Evolutionary conservation across 345 rosid genomes (phyloP).

Genomic region (Eucalyptus microcorys): DNA sequence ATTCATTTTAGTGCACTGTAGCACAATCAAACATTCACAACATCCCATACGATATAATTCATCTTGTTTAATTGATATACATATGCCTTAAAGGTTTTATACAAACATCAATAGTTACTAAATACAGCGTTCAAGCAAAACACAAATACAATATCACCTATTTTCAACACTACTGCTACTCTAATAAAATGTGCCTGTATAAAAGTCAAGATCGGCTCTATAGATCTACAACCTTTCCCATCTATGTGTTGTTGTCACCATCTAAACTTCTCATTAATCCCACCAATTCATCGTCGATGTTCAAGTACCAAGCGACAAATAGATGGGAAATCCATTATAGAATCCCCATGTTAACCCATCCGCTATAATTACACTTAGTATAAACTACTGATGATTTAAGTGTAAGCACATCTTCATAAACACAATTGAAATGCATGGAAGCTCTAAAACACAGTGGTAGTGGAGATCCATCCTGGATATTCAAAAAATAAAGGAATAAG

Average conservation of each 20-base stretch:
- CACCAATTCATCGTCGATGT: background rate
- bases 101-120: background rate
- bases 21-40: background rate
- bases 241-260: background rate
- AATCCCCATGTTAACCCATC: background rate
- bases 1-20: background rate
- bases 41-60: background rate
- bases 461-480: background rate
- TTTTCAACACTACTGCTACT: background rate
- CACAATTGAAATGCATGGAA: no score
- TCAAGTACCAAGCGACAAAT: background rate
- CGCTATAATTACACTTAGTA: no score
- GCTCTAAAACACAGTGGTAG: background rate
- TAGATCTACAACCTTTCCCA: background rate
- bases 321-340: background rate
- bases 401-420: background rate
- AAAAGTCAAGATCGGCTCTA: background rate
- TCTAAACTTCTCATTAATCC: background rate
- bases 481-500: background rate
- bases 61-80: no score
- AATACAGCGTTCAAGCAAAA: background rate
- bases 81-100: background rate
- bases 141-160: background rate
- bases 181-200: background rate
- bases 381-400: background rate